phyloP scores from a whole-genome alignment of 495 filamentous ascomycete genomes.

The Letharia lupina region DNA sequence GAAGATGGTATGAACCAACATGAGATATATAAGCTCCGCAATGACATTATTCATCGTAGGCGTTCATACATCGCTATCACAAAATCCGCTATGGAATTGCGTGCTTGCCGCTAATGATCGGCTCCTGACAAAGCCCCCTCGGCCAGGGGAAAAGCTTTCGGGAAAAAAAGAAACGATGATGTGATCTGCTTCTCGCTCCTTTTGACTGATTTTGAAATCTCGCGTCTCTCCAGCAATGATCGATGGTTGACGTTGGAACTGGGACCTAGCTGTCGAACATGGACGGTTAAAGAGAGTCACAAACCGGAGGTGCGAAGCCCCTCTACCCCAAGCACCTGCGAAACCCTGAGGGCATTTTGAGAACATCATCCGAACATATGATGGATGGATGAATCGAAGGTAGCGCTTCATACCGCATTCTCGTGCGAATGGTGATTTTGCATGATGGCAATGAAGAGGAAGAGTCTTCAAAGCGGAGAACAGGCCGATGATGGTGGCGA shows the following conservation, averaged over 20 bases:
- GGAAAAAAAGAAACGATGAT: background rate
- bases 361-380: background rate
- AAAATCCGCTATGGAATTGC: constrained; percentile 19
- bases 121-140: constrained; percentile 18
- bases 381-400: background rate
- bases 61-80: constrained; percentile 10
- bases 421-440: background rate
- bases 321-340: background rate
- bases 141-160: background rate
- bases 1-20: background rate
- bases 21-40: background rate
- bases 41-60: constrained; percentile 14
- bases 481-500: background rate
- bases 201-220: background rate
- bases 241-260: too few species aligned
- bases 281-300: background rate
- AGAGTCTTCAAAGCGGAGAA: background rate
- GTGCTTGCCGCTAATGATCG: constrained; percentile 23
- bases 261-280: background rate
- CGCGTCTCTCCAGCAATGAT: background rate
- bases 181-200: background rate
- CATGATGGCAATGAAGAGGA: background rate
- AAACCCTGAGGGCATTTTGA: background rate
- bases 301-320: background rate
- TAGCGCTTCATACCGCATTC: background rate